These are phyloP conservation scores for Colletotrichum aenigma DNA, from an alignment of 2,329 filamentous ascomycete genomes.

Conservation along the genomic window DNA sequence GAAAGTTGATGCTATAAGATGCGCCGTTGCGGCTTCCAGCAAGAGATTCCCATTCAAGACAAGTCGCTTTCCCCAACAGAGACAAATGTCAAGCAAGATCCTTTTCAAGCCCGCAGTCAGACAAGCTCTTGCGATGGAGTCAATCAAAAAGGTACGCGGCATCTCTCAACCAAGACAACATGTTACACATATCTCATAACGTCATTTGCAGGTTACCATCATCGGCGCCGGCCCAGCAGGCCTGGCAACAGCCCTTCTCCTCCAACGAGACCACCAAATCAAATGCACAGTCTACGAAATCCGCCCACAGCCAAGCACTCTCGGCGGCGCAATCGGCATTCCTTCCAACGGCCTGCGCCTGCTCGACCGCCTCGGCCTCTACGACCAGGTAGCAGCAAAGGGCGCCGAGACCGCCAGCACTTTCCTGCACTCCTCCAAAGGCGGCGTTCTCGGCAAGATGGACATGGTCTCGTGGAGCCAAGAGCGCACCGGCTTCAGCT, in stretches of 20 bases:
- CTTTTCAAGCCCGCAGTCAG: neutral
- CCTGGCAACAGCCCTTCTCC: neutral
- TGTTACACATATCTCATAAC: no score
- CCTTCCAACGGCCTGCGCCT: slow-evolving; percentile 7
- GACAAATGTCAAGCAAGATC: neutral
- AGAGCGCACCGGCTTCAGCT: slow-evolving; percentile 6
- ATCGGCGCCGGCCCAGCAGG: slow-evolving; percentile 32
- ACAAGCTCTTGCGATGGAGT: neutral
- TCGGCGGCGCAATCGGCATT: slow-evolving; percentile 7
- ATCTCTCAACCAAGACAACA: no score
- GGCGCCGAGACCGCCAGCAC: neutral
- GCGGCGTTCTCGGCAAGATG: neutral
- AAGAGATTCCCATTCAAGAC: neutral
- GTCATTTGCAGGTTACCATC: neutral
- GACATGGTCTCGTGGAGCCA: slow-evolving; percentile 1
- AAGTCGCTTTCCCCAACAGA: neutral
- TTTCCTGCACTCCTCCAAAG: neutral
- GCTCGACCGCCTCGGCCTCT: neutral
- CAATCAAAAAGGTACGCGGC: neutral
- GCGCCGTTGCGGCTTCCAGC: neutral
- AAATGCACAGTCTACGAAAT: slow-evolving; percentile 3
- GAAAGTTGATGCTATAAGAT: neutral
- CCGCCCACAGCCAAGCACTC: neutral
- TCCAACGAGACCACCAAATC: neutral
- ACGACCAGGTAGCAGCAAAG: neutral